These are phyloP conservation scores for Claviceps capensis DNA, from an alignment of 2,329 filamentous ascomycete genomes.

Conservation along the genomic window DNA sequence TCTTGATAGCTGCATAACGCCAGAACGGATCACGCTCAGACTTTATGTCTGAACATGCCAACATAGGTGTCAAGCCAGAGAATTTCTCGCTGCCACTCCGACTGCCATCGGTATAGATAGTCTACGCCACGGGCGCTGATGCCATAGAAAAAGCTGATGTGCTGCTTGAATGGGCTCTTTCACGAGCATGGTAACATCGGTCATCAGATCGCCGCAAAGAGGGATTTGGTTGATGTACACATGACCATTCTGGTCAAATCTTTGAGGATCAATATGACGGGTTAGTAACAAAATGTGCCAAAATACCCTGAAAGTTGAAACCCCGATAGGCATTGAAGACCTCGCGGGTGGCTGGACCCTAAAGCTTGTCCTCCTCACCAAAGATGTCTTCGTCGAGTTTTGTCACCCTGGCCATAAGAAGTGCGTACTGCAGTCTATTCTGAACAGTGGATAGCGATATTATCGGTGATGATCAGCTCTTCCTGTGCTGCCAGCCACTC, in stretches of 20 bases:
- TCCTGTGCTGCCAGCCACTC: not conserved
- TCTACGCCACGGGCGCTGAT: slow-evolving; percentile 1
- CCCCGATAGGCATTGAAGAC: slow-evolving; percentile 1
- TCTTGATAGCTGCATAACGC: not conserved
- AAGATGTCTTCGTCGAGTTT: not conserved
- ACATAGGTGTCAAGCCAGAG: slow-evolving; percentile 9
- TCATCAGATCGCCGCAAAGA: slow-evolving; percentile 1
- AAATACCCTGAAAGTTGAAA: not conserved
- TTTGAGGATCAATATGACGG: not conserved
- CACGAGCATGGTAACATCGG: not conserved
- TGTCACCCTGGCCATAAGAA: not conserved
- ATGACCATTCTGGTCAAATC: not conserved
- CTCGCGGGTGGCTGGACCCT: not conserved
- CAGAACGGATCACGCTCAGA: not conserved
- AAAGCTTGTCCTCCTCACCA: not conserved
- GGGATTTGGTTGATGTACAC: not conserved
- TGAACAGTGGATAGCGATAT: not conserved
- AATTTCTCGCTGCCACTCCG: slow-evolving; percentile 6
- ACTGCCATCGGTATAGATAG: slow-evolving; percentile 2
- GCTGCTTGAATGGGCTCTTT: not conserved
- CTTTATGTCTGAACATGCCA: slow-evolving; percentile 5
- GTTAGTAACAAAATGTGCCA: not conserved
- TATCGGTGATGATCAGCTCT: not conserved
- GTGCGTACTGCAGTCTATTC: too few relatives aligned
- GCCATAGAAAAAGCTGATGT: slow-evolving; percentile 4